A percentile compares a stretch with the other conserved stretches of the same genome.
These are phyloP conservation scores for Phytophthora constricta DNA, from an alignment of 352 stramenopile species.

Conservation along the genomic window DNA sequence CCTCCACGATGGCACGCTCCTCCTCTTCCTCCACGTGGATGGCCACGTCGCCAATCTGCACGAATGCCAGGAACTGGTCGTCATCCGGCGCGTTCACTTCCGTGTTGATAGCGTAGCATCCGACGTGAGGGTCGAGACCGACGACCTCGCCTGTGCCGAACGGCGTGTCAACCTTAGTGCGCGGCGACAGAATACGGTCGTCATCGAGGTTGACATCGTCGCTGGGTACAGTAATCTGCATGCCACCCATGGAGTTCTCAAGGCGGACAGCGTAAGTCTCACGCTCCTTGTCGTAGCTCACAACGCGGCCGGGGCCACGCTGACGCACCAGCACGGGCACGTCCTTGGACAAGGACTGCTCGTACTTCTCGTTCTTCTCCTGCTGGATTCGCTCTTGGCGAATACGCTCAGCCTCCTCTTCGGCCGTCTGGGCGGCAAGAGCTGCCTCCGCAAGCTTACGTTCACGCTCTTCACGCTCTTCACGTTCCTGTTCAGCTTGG, in stretches of 20 bases:
- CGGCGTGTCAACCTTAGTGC: constrained; percentile 85
- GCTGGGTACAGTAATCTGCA: constrained; percentile 75
- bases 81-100: constrained; percentile 76
- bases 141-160: constrained; percentile 86
- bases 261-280: constrained; percentile 81
- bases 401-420: constrained; percentile 58
- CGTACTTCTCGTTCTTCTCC: constrained; percentile 84
- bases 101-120: constrained; percentile 89
- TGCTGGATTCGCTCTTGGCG: constrained; percentile 58
- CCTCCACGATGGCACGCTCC: constrained; percentile 82
- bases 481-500: constrained; percentile 38
- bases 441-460: constrained; percentile 53
- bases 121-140: constrained; percentile 85
- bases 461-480: constrained; percentile 48
- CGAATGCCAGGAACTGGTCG: constrained; percentile 84
- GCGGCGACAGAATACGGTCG: constrained; percentile 85
- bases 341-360: constrained; percentile 87
- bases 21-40: constrained; percentile 77
- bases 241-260: constrained; percentile 67
- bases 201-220: constrained; percentile 82
- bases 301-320: constrained; percentile 71
- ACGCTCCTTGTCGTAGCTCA: constrained; percentile 82
- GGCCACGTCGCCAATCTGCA: constrained; percentile 81
- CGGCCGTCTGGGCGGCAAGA: constrained; percentile 41
- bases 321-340: constrained; percentile 84